A percentile compares a stretch with the other conserved stretches of the same genome.
Conservation (phyloP, 2,329 filamentous ascomycete genomes). For the Neonectria magnoliae region DNA sequence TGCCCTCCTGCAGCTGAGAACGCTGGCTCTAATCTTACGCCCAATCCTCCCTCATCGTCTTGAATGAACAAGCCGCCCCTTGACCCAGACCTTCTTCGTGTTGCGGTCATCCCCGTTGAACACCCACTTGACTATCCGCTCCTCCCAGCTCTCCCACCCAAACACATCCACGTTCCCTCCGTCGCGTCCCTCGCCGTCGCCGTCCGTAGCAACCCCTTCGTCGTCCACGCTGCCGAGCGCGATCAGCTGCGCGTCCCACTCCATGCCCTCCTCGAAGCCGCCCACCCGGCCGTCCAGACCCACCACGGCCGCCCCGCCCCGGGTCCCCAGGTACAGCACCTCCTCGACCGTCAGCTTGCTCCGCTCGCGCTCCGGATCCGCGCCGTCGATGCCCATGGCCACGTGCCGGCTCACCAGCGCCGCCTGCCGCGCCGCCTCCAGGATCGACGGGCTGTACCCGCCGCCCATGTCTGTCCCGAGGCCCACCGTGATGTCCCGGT, state of each 20-base stretch:
- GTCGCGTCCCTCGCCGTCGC: conserved; percentile 50
- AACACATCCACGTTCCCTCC: conserved; percentile 84
- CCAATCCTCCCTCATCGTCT: conserved; percentile 32
- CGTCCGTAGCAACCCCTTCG: conserved; percentile 45
- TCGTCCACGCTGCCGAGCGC: conserved; percentile 64
- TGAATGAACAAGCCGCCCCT: conserved; percentile 81
- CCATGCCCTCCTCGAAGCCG: conserved; percentile 84
- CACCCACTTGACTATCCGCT: conserved; percentile 91
- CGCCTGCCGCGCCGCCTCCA: conserved; percentile 86
- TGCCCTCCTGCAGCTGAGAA: too few relatives aligned
- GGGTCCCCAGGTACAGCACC: conserved; percentile 84
- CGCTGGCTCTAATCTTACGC: too few relatives aligned
- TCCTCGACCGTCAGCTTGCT: conserved; percentile 85
- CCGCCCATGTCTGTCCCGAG: conserved; percentile 92
- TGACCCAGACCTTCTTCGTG: conserved; percentile 88
- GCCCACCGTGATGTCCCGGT: conserved; percentile 80
- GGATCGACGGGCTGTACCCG: conserved; percentile 82
- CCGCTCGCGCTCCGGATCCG: conserved; percentile 50
- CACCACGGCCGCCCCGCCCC: conserved; percentile 86
- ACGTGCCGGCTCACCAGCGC: conserved; percentile 80
- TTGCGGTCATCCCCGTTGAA: conserved; percentile 95
- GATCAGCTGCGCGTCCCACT: conserved; percentile 91
- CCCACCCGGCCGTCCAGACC: conserved; percentile 79
- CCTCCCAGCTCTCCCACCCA: conserved; percentile 89
- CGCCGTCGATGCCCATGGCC: conserved; percentile 60